These are phyloP conservation scores for Astrephomene gubernaculifera DNA, from an alignment of 139 green algal genomes.

Conservation along the genomic window DNA sequence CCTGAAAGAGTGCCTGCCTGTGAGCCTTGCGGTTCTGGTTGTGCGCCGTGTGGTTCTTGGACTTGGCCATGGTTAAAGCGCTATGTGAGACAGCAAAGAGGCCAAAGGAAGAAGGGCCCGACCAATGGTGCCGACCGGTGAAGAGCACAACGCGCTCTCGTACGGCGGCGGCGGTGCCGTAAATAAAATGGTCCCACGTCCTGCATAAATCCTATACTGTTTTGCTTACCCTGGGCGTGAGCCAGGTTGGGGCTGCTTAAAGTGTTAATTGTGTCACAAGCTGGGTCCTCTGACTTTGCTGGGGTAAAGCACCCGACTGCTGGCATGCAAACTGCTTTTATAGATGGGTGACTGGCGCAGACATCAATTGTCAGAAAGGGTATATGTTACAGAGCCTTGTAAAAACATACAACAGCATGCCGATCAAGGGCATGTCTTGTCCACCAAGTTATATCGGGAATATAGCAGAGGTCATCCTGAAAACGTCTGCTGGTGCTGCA, in stretches of 20 bases:
- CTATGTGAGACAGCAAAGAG: not conserved
- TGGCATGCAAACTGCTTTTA: no score
- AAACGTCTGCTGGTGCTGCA: not conserved
- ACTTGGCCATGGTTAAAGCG: constrained; percentile 82
- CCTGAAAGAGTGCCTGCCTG: constrained; percentile 3
- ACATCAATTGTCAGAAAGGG: no score
- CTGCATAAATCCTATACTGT: no score
- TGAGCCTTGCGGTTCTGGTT: constrained; percentile 96
- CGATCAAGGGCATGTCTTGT: no score
- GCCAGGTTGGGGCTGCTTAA: not conserved
- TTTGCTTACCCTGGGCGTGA: not conserved
- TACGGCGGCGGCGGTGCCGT: constrained; percentile 25
- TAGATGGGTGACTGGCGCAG: no score
- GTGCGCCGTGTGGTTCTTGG: constrained; percentile 95
- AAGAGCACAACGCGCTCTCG: not conserved
- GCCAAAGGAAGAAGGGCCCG: constrained; percentile 29
- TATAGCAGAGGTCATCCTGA: not conserved
- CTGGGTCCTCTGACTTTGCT: no score
- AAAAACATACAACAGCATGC: no score
- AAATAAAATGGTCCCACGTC: no score
- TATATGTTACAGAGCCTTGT: no score
- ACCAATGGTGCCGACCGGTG: not conserved
- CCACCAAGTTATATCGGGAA: constrained; percentile 17
- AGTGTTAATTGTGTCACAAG: no score
- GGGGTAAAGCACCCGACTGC: no score